phyloP scores from a whole-genome alignment of 768 basidiomycete genomes.

The Trametes cingulata region DNA sequence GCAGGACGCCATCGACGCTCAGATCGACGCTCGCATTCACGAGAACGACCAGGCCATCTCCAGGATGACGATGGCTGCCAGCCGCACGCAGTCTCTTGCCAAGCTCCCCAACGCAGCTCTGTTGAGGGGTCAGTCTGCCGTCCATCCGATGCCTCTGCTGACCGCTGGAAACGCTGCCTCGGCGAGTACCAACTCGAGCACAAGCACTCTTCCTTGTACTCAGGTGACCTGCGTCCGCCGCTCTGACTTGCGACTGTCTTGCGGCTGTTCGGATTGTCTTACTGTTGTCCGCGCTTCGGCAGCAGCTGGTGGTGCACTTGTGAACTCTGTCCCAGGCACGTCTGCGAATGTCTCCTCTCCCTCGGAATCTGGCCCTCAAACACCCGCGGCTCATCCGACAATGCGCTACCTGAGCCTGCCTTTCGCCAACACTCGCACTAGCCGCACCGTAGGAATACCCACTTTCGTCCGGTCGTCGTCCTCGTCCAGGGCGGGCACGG shows the following conservation, averaged over 20 bases:
- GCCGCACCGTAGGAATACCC: too few relatives aligned
- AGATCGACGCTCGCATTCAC: conserved; percentile 12
- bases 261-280: conserved; percentile 3
- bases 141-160: conserved; percentile 1
- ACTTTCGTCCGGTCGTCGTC: too few relatives aligned
- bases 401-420: neutral
- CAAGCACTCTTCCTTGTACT: neutral
- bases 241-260: neutral
- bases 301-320: neutral
- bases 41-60: conserved; percentile 1
- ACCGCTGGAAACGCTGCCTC: neutral
- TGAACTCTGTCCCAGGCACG: neutral
- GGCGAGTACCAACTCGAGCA: neutral
- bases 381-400: neutral
- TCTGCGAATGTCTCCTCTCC: neutral
- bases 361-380: neutral
- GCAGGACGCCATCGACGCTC: conserved; percentile 6
- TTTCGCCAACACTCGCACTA: too few relatives aligned
- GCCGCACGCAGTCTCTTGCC: conserved; percentile 6
- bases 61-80: conserved; percentile 2
- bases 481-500: neutral
- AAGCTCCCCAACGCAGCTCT: conserved; percentile 1
- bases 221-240: conserved; percentile 4
- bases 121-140: neutral
- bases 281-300: neutral